phyloP scores from a whole-genome alignment of 2,329 filamentous ascomycete species.

The Phyllosticta paracitricarpa region DNA sequence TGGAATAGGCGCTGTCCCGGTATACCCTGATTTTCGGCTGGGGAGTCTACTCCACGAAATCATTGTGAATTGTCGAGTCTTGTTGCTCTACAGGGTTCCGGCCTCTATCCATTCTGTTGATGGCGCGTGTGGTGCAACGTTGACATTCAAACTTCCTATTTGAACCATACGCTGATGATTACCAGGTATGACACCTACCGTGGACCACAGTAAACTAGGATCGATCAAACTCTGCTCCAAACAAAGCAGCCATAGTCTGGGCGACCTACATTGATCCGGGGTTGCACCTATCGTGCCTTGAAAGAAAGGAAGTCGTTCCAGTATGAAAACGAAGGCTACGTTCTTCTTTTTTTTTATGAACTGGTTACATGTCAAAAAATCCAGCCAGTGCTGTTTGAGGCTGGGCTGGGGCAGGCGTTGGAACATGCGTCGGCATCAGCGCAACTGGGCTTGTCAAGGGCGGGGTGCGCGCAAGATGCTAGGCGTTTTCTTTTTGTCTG shows the following conservation, averaged over 20 bases:
- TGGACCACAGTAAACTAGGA: constrained; percentile 10
- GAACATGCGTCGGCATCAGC: not conserved
- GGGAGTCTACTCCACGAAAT: not conserved
- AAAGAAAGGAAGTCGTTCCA: not conserved
- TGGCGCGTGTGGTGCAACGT: too few species aligned
- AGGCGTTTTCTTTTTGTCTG: not conserved
- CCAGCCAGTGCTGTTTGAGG: not conserved
- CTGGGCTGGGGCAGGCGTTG: not conserved
- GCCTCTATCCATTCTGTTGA: too few species aligned
- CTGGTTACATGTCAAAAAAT: not conserved
- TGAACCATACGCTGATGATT: not conserved
- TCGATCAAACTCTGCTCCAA: not conserved
- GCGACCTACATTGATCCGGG: not conserved
- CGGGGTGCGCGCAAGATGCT: not conserved
- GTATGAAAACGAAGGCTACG: not conserved
- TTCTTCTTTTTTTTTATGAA: not conserved
- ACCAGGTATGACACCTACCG: constrained; percentile 10
- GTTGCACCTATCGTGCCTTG: not conserved
- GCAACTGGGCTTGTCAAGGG: not conserved
- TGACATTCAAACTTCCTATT: too few species aligned
- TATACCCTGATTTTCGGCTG: not conserved
- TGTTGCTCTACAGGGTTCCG: not conserved
- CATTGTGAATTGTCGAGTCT: not conserved
- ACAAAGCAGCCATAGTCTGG: not conserved
- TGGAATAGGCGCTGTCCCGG: not conserved